Base-by-base conservation (phyloP, 2,329 filamentous ascomycete species). In the Pezicula carpinea region DNA sequence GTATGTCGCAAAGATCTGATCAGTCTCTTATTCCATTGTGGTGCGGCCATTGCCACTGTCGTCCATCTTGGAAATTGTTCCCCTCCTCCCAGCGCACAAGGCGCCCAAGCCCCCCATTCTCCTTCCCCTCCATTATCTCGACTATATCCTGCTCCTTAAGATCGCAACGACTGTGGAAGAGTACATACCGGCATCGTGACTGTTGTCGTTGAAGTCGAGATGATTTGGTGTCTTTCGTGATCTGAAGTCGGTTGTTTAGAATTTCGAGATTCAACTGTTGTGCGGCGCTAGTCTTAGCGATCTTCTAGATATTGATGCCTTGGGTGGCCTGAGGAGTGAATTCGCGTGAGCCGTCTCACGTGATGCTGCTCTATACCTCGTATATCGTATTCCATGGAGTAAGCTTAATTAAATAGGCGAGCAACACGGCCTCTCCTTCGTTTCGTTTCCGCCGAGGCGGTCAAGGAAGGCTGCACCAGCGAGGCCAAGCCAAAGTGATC, bases 171-270 rank as follows among this genome's bases (percentile, higher is more conserved):
- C 11, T 19, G 41, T 45, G 53, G 46, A 23, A 22, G 48, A 63
- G 66, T 62, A 63, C 60, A 39, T 69, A 78, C 75, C 72, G 75
- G 75, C 75, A 77, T 78, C 69, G 72, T 77, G 73, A 73, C 66
- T 60, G 61, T 60, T 52, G 58, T 63, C 57, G 59, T 57, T 47
- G 21, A 46, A 57, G 59, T 63, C 59, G 59, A 62, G 55, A 32
- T 29, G 10, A 29, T 29, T 54, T 43, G 35, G 47, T 48, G 47
- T 43, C 46, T 29, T 10, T 29, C 26, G 26, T 29, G 26, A 29
- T 29, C 3, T 29, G 38, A 53, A 45, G 11, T 50, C 36, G 33
- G 45, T 46, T 39, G 39, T 43, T 47, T 32, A 39, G 22, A 23
- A 40, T 40, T 40, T 21, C 38, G 32, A 26, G 18, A 21, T 22